phyloP scores from a whole-genome alignment of 164 flowering plant genomes.

The Aristolochia contorta region DNA sequence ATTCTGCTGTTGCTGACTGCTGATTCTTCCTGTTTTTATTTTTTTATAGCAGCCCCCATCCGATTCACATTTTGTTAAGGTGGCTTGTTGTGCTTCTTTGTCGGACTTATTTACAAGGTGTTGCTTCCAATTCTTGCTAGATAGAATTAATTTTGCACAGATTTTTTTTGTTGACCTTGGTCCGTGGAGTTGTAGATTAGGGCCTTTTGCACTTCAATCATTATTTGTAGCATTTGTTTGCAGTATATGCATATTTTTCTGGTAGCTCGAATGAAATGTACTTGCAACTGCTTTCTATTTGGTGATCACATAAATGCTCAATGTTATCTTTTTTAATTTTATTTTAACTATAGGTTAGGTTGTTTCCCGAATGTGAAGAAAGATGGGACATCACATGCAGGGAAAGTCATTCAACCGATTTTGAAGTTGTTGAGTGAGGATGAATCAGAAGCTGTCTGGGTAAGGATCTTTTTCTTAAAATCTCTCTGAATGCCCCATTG shows the following conservation, averaged over 20 bases:
- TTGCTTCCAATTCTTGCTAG: neutral
- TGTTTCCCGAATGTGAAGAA: constrained; percentile 51
- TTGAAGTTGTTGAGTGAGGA: constrained; percentile 64
- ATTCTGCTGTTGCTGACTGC: neutral
- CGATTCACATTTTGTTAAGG: constrained; percentile 56
- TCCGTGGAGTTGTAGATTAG: too few species aligned
- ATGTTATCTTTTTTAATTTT: neutral
- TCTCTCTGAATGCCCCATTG: neutral
- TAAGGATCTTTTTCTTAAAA: constrained; percentile 21
- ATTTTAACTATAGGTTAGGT: constrained; percentile 37
- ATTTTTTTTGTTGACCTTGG: neutral
- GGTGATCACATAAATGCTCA: neutral
- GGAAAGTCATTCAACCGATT: constrained; percentile 51
- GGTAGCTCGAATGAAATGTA: neutral
- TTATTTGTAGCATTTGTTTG: neutral
- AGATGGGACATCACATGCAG: constrained; percentile 51
- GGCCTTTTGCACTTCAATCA: too few species aligned
- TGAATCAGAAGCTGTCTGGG: constrained; percentile 46
- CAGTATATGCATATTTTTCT: neutral
- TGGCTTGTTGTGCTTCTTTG: constrained; percentile 55
- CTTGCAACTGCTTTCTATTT: neutral
- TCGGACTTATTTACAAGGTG: constrained; percentile 73
- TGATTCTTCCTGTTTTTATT: neutral
- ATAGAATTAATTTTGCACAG: neutral
- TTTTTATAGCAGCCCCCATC: constrained; percentile 35